Evolutionary conservation across 2,329 filamentous ascomycete species (phyloP).

Genomic region (Pseudogymnoascus sp.): DNA sequence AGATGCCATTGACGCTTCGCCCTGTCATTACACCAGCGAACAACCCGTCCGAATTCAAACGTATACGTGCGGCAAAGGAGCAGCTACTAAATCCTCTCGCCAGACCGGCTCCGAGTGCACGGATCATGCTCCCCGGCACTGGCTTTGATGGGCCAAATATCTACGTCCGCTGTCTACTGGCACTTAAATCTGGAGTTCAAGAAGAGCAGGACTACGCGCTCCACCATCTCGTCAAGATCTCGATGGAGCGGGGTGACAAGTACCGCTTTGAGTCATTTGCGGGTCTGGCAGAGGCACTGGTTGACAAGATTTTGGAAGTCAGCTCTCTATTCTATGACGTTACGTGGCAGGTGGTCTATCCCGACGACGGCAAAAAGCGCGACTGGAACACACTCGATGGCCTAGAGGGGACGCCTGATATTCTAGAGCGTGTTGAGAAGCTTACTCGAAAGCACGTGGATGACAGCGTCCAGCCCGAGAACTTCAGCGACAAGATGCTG

Average conservation of each 20-base stretch:
- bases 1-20: slow-evolving; percentile 58
- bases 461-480: slow-evolving; percentile 61
- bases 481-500: slow-evolving; percentile 62
- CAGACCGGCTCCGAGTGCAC: slow-evolving; percentile 35
- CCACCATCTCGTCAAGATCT: slow-evolving; percentile 91
- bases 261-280: slow-evolving; percentile 92
- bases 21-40: slow-evolving; percentile 69
- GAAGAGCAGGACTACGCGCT: slow-evolving; percentile 88
- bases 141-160: slow-evolving; percentile 77
- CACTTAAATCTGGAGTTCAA: slow-evolving; percentile 69
- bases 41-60: slow-evolving; percentile 60
- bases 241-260: slow-evolving; percentile 87
- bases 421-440: slow-evolving; percentile 62
- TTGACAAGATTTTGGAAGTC: slow-evolving; percentile 75
- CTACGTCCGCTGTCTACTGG: slow-evolving; percentile 78
- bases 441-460: slow-evolving; percentile 43
- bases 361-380: slow-evolving; percentile 45
- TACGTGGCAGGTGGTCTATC: slow-evolving; percentile 71
- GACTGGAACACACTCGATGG: slow-evolving; percentile 54
- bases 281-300: slow-evolving; percentile 76
- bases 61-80: slow-evolving; percentile 39
- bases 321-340: slow-evolving; percentile 74
- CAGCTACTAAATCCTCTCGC: slow-evolving; percentile 29
- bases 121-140: slow-evolving; percentile 52
- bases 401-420: slow-evolving; percentile 57